Base-by-base conservation (phyloP, 306 rosid genomes). In the Vigna nakashimae region DNA sequence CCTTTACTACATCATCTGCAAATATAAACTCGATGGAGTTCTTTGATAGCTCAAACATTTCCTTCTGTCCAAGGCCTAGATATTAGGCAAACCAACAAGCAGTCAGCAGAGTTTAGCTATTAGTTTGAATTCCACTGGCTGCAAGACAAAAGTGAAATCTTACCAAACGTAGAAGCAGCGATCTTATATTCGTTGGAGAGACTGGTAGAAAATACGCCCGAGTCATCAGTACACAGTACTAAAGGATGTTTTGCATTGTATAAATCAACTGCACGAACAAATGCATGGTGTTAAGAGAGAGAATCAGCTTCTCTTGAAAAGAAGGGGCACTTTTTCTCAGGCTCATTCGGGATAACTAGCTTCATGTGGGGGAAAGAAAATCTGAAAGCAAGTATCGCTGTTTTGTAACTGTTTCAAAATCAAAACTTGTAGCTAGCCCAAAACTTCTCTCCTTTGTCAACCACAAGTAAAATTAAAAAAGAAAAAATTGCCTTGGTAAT, bases 171-270 rank as follows among this genome's bases (percentile, higher is more conserved):
- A 77, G 91, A 68, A 76, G 91, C 88, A 38, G 92, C 96, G 38
- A 89, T 43, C 28, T 74, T 82, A 84, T 90, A 94, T 80, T 94
- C 98, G 20, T 59, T 66, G 26, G 97, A 89, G 75, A 94, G 90
- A 75, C 88, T 90, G 53, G 98, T 94, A 20, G 96, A 90, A 86
- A 92, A 94, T 40, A 94, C 97, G 51, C 98, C 98, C 0, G 90
- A 79, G 74, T 94, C 97, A 80, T 94, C 98, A 1, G 97, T 94
- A 86, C 97, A 89, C 84, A 94, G 88, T 57, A 83, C 88, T 84
- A 94, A n/a, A 49, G 97, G 94, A 80, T 90, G 96, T 50, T 92
- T 88, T 81, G 71, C 82, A 4, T 83, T 83, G 66, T 91, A 88
- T 79, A 94, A 88, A 82, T 89, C 91, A 84, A 56, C 98, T 94